Conservation (phyloP, 1,284 basidiomycete species). For the Apiotrichum akiyoshidainum region DNA sequence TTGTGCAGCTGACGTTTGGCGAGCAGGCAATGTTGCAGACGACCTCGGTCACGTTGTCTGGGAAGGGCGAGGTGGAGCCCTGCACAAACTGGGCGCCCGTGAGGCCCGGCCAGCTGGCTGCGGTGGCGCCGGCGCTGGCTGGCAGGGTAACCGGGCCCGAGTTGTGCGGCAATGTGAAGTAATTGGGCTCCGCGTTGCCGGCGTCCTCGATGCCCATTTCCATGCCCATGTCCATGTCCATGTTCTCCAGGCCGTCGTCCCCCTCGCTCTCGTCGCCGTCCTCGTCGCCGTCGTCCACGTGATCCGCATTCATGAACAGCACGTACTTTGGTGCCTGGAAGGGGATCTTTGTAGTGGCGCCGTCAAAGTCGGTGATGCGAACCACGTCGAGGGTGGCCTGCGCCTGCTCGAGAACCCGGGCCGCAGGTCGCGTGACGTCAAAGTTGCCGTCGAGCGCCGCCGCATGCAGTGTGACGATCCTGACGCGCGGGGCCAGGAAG, state of each 20-base stretch:
- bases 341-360: neutral
- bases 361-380: slow-evolving; percentile 3
- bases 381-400: neutral
- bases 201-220: neutral
- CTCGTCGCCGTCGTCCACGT: neutral
- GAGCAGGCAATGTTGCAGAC: slow-evolving; percentile 7
- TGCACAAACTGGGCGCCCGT: neutral
- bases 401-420: neutral
- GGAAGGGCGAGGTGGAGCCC: neutral
- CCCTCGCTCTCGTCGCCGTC: neutral
- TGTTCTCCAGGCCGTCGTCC: neutral
- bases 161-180: neutral
- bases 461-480: neutral
- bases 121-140: neutral
- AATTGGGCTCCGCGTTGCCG: neutral
- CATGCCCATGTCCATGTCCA: neutral
- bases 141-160: neutral
- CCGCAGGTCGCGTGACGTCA: slow-evolving; percentile 8
- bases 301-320: slow-evolving; percentile 1
- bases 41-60: slow-evolving; percentile 2
- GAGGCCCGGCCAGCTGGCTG: neutral
- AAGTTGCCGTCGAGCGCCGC: slow-evolving; percentile 11
- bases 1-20: neutral
- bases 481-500: neutral
- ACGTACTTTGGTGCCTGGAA: slow-evolving; percentile 5